These are phyloP conservation scores for Phytopythium helicoides DNA, from an alignment of 352 stramenopile species.

Conservation along the genomic window DNA sequence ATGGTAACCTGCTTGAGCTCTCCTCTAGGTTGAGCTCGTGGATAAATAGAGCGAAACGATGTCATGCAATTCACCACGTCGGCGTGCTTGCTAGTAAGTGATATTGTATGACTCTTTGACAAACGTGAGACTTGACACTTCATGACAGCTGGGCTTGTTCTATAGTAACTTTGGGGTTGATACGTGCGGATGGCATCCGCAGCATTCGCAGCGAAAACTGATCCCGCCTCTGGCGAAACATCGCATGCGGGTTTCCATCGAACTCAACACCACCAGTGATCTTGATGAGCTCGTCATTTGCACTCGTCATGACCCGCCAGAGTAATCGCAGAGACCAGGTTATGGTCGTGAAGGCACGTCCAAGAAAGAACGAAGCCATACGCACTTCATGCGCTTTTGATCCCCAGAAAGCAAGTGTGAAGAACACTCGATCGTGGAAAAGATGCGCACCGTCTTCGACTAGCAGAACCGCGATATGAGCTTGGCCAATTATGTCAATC, in stretches of 20 bases:
- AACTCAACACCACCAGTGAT: conserved; percentile 12
- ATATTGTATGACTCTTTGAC: too few relatives aligned
- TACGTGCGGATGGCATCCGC: neutral
- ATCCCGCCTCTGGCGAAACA: neutral
- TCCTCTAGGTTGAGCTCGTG: too few relatives aligned
- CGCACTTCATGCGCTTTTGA: conserved; percentile 3
- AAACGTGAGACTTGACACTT: too few relatives aligned
- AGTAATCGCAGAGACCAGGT: conserved; percentile 16
- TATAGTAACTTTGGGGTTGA: neutral
- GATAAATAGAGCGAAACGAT: too few relatives aligned
- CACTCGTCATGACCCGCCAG: conserved; percentile 3
- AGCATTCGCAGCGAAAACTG: neutral
- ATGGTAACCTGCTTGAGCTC: too few relatives aligned
- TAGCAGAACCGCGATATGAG: neutral
- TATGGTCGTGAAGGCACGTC: conserved; percentile 21
- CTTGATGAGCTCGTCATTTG: conserved; percentile 6
- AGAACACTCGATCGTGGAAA: neutral
- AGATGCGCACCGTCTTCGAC: neutral
- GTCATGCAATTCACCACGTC: too few relatives aligned
- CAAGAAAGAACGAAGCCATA: conserved; percentile 17
- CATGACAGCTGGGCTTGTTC: too few relatives aligned
- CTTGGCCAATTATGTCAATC: conserved; percentile 1
- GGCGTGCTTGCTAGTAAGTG: too few relatives aligned
- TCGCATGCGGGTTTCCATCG: conserved; percentile 4
- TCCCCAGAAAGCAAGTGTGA: neutral